Base-by-base conservation (phyloP, 495 filamentous ascomycete species). In the Aspergillus bertholletiae region DNA sequence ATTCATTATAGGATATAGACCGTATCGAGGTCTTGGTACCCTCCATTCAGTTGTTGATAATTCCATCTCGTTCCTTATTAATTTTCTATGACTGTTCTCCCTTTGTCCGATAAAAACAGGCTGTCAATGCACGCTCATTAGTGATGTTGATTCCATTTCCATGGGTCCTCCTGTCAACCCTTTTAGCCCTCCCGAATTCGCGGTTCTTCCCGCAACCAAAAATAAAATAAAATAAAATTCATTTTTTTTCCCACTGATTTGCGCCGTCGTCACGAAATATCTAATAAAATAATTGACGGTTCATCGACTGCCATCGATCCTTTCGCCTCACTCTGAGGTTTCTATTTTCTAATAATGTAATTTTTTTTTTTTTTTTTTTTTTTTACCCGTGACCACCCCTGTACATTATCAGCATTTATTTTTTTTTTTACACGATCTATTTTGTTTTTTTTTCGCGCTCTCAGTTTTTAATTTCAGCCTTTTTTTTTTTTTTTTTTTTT, bases 161-260 rank as follows among this genome's bases (percentile, higher is more conserved):
- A 43, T 43, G 39, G 40, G 41, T 21, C 20, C n/a, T n/a, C n/a
- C 40, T 41, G 30, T 53, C 51, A 41, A 53, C 51, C 40, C 21
- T 28, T 34, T 43, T 43, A 53, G 51, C 12, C 22, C 51, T 43
- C 51, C 51, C 39, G 51, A 45, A 26, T 53, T 27, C 17, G 51
- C 51, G 51, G 51, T 53, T 53, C 51, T 53, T 53, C 51, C 51
- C 51, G 51, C 39, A 43, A 43, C 39, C 39, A 22, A 43, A 43
- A 43, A 22, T 12, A 22, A 22, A 43, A 20, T 20, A 22, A 22
- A 43, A 9, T 22, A 20, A 43, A 18, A 40, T n/a, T n/a, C n/a
- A n/a, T n/a, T n/a, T n/a, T n/a, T n/a, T n/a, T n/a, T n/a, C n/a
- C n/a, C n/a, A n/a, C n/a, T n/a, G n/a, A n/a, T n/a, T n/a, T n/a